Conservation (phyloP, 495 filamentous ascomycete species). For the Penicillium cosmopolitanum region DNA sequence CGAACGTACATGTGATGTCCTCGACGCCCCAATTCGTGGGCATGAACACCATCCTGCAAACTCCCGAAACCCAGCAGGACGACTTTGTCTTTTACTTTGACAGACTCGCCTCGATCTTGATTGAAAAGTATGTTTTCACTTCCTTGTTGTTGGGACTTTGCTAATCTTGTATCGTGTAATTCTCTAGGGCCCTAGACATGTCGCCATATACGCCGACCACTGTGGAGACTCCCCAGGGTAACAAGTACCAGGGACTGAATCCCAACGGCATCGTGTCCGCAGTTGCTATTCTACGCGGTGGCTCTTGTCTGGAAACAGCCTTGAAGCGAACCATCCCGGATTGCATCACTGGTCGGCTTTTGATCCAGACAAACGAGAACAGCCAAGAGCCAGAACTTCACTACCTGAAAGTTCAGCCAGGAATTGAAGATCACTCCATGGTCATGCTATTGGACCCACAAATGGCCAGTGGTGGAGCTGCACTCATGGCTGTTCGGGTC, state of each 20-base stretch:
- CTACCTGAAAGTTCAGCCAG: conserved; percentile 73
- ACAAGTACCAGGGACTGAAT: conserved; percentile 68
- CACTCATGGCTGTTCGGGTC: conserved; percentile 94
- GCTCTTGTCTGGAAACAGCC: conserved; percentile 83
- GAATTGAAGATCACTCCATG: conserved; percentile 70
- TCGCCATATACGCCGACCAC: conserved; percentile 61
- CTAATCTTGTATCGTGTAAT: conserved; percentile 9
- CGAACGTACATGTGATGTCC: conserved; percentile 70
- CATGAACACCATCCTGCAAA: conserved; percentile 89
- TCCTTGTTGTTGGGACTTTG: background rate
- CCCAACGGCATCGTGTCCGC: conserved; percentile 75
- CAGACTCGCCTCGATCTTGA: conserved; percentile 76
- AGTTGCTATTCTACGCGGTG: conserved; percentile 85
- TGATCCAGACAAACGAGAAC: conserved; percentile 85
- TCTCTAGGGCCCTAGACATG: conserved; percentile 68
- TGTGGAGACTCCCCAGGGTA: conserved; percentile 70
- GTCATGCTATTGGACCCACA: conserved; percentile 91
- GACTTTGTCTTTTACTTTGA: conserved; percentile 99
- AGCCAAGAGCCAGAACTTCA: conserved; percentile 92
- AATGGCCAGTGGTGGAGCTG: conserved; percentile 91
- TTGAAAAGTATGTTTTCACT: conserved; percentile 66
- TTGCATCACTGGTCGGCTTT: conserved; percentile 81
- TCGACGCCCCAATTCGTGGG: conserved; percentile 77
- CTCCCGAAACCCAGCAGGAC: conserved; percentile 76
- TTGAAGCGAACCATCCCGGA: conserved; percentile 88